Percentiles rank a stretch among this genome's conserved stretches.
Conservation (phyloP, 768 basidiomycete species). For the Filobasidium floriforme region DNA sequence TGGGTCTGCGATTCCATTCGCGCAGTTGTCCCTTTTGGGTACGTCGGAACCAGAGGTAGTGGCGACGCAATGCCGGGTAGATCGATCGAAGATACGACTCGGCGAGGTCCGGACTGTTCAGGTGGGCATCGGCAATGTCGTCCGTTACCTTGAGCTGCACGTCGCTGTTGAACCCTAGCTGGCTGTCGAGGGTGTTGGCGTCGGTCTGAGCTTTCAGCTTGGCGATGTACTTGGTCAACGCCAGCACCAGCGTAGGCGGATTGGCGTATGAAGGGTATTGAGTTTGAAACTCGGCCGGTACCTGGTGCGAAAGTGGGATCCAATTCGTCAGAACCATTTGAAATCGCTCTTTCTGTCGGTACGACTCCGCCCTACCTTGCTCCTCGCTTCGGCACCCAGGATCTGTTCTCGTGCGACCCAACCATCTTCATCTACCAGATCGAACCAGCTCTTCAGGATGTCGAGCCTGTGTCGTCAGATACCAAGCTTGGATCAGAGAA, state of each 20-base stretch:
- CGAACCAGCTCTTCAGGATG: slow-evolving; percentile 82
- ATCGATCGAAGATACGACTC: slow-evolving; percentile 66
- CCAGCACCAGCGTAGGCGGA: slow-evolving; percentile 89
- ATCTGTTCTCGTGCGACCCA: slow-evolving; percentile 98
- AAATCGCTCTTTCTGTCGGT: not conserved
- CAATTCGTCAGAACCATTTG: not conserved
- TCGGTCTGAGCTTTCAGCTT: slow-evolving; percentile 52
- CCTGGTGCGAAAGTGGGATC: slow-evolving; percentile 48
- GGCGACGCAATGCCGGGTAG: slow-evolving; percentile 73
- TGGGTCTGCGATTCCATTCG: slow-evolving; percentile 68
- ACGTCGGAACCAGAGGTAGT: slow-evolving; percentile 92
- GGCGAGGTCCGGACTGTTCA: slow-evolving; percentile 59
- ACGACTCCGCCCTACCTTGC: slow-evolving; percentile 55
- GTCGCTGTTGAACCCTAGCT: slow-evolving; percentile 48
- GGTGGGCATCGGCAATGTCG: slow-evolving; percentile 32
- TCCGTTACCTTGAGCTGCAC: slow-evolving; percentile 1
- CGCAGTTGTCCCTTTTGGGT: slow-evolving; percentile 91
- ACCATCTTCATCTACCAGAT: slow-evolving; percentile 83
- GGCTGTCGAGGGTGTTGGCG: slow-evolving; percentile 54
- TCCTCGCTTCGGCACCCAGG: slow-evolving; percentile 89
- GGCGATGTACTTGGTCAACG: slow-evolving; percentile 78
- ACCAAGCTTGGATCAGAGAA: not conserved
- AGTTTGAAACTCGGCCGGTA: slow-evolving; percentile 79
- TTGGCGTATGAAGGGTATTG: slow-evolving; percentile 93
- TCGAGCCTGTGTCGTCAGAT: slow-evolving; percentile 55